These are phyloP conservation scores for Myriosclerotinia scirpicola DNA, from an alignment of 2,329 filamentous ascomycete genomes.

Conservation along the genomic window DNA sequence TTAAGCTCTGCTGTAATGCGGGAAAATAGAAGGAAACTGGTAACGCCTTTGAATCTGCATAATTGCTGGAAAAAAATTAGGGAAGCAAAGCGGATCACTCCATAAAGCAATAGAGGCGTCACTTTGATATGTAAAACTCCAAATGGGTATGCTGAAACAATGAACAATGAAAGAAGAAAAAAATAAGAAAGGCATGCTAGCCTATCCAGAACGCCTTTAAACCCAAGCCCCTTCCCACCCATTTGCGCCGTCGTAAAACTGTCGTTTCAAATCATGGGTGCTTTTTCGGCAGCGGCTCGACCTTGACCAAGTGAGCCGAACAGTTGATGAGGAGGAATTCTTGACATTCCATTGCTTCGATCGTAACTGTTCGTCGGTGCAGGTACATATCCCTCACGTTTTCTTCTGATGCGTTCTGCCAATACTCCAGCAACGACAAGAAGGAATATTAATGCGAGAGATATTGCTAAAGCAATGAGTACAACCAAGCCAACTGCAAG, in stretches of 20 bases:
- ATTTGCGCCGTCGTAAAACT: conserved; percentile 33
- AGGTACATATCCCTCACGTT: conserved; percentile 76
- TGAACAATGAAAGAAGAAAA: conserved; percentile 33
- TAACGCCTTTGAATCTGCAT: conserved; percentile 11
- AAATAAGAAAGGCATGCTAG: conserved; percentile 31
- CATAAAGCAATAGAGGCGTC: conserved; percentile 12
- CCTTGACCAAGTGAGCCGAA: conserved; percentile 40
- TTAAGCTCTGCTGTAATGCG: conserved; percentile 22
- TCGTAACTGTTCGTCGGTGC: conserved; percentile 68
- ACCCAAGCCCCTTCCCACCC: conserved; percentile 27
- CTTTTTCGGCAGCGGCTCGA: conserved; percentile 37
- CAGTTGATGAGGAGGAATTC: conserved; percentile 60
- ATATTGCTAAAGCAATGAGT: conserved; percentile 76
- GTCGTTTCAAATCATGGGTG: conserved; percentile 36
- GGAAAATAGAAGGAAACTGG: conserved; percentile 14
- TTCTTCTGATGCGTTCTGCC: conserved; percentile 73
- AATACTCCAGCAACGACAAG: conserved; percentile 74
- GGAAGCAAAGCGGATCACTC: conserved; percentile 20
- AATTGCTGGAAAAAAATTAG: conserved; percentile 15
- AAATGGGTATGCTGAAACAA: conserved; percentile 35
- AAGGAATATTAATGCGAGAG: conserved; percentile 74
- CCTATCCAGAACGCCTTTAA: conserved; percentile 39
- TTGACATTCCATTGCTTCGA: conserved; percentile 56
- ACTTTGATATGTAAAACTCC: conserved; percentile 30
- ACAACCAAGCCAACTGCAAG: conserved; percentile 76